phyloP scores from a whole-genome alignment of 1,284 basidiomycete species.

The Fomitopsis pinicola region DNA sequence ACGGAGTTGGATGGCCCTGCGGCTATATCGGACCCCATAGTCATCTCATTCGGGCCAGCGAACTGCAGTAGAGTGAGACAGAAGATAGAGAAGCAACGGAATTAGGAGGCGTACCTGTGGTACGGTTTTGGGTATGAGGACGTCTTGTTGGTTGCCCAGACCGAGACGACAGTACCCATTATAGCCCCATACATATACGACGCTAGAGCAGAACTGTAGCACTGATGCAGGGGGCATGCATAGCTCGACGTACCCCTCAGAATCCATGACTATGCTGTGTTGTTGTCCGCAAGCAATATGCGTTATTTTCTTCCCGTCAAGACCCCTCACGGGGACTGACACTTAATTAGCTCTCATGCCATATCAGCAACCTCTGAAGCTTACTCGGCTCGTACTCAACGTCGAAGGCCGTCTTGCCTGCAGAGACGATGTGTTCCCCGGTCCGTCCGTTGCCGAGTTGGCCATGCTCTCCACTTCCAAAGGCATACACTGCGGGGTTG shows the following conservation, averaged over 20 bases:
- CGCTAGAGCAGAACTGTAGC: slow-evolving; percentile 30
- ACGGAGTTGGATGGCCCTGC: slow-evolving; percentile 84
- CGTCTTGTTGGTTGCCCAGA: slow-evolving; percentile 82
- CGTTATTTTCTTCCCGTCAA: slow-evolving; percentile 73
- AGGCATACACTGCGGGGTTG: slow-evolving; percentile 63
- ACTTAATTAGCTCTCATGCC: slow-evolving; percentile 6
- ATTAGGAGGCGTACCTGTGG: slow-evolving; percentile 48
- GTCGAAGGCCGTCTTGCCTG: slow-evolving; percentile 80
- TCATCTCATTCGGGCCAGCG: slow-evolving; percentile 60
- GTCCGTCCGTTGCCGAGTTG: slow-evolving; percentile 90
- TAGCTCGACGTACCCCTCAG: slow-evolving; percentile 49
- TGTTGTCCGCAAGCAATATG: slow-evolving; percentile 85
- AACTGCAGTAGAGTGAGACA: slow-evolving; percentile 42
- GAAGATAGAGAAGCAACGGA: neutral
- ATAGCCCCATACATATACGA: slow-evolving; percentile 86
- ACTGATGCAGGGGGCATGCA: neutral
- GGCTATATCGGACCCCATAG: slow-evolving; percentile 62
- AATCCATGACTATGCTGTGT: slow-evolving; percentile 80
- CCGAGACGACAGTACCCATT: slow-evolving; percentile 80
- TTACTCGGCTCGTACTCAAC: slow-evolving; percentile 72
- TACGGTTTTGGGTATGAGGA: slow-evolving; percentile 70
- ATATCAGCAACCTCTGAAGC: slow-evolving; percentile 20
- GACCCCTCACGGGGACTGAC: slow-evolving; percentile 64
- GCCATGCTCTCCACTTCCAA: slow-evolving; percentile 91
- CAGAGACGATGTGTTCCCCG: slow-evolving; percentile 83